Conservation (phyloP, 768 basidiomycete species). For the Cubamyces lactineus region DNA sequence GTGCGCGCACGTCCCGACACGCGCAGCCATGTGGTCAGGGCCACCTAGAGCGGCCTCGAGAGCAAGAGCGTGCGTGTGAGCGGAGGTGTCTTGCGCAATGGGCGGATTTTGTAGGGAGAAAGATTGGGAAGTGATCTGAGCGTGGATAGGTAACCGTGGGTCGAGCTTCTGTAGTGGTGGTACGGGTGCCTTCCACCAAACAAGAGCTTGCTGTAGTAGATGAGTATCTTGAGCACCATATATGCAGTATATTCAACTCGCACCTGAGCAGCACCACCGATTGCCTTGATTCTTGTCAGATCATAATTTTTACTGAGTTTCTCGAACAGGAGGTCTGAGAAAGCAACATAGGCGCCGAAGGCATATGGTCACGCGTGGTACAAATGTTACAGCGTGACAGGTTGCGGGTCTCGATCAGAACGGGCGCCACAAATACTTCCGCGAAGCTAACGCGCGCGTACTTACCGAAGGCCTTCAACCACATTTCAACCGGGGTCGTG, state of each 20-base stretch:
- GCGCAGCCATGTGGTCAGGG: constrained; percentile 74
- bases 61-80: constrained; percentile 74
- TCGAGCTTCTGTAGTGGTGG: constrained; percentile 75
- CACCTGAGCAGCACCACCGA: constrained; percentile 81
- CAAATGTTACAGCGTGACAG: constrained; percentile 18
- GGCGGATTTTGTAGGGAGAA: constrained; percentile 79
- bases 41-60: constrained; percentile 79
- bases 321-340: constrained; percentile 70
- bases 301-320: constrained; percentile 74
- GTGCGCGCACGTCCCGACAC: constrained; percentile 73
- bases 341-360: background rate
- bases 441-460: constrained; percentile 35
- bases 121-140: constrained; percentile 65
- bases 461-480: constrained; percentile 85
- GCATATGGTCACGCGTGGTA: constrained; percentile 2
- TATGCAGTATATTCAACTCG: constrained; percentile 17
- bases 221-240: background rate
- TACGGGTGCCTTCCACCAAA: constrained; percentile 86
- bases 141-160: constrained; percentile 66
- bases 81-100: constrained; percentile 78
- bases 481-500: constrained; percentile 89
- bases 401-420: constrained; percentile 20
- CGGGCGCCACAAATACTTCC: constrained; percentile 50
- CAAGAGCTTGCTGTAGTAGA: constrained; percentile 60
- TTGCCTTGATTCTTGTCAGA: constrained; percentile 68